A percentile compares a stretch with the other conserved stretches of the same genome.
Conservation (phyloP, 768 basidiomycete species). For the Trametes cubensis region DNA sequence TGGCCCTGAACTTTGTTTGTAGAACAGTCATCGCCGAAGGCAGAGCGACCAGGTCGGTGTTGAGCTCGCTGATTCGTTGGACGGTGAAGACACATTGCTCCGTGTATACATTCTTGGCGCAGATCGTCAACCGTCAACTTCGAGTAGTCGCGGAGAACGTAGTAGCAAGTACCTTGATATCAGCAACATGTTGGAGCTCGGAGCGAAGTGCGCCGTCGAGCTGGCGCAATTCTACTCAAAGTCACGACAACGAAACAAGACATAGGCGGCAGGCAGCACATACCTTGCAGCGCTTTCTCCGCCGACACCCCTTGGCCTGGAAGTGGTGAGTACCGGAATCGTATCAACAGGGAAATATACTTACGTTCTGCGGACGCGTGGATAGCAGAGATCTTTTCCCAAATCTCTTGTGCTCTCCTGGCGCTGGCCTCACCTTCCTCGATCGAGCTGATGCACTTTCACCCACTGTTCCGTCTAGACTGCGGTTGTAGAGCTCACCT, state of each 20-base stretch:
- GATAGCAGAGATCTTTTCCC: conserved; percentile 56
- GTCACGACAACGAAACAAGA: not conserved
- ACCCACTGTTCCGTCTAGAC: not conserved
- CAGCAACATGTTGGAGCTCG: conserved; percentile 59
- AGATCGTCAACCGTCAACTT: not conserved
- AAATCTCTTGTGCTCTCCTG: conserved; percentile 59
- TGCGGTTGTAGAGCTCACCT: conserved; percentile 42
- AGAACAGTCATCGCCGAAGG: conserved; percentile 65
- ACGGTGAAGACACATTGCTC: conserved; percentile 66
- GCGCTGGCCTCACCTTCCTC: conserved; percentile 61
- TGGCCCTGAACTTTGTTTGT: conserved; percentile 72
- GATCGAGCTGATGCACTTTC: conserved; percentile 45
- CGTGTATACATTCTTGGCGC: conserved; percentile 67
- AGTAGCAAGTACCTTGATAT: conserved; percentile 39
- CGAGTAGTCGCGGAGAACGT: not conserved
- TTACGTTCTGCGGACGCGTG: conserved; percentile 56
- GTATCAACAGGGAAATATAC: conserved; percentile 36
- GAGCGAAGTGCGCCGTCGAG: conserved; percentile 62
- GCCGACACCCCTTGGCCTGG: conserved; percentile 17
- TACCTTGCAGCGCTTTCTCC: conserved; percentile 25
- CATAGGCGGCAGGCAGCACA: too few species aligned
- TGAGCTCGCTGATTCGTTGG: conserved; percentile 76
- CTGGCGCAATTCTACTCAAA: conserved; percentile 55
- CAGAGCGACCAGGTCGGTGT: conserved; percentile 77
- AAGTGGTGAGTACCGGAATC: not conserved